Evolutionary conservation across 2,329 filamentous ascomycete species (phyloP).

Genomic region (Beauveria bassiana): DNA sequence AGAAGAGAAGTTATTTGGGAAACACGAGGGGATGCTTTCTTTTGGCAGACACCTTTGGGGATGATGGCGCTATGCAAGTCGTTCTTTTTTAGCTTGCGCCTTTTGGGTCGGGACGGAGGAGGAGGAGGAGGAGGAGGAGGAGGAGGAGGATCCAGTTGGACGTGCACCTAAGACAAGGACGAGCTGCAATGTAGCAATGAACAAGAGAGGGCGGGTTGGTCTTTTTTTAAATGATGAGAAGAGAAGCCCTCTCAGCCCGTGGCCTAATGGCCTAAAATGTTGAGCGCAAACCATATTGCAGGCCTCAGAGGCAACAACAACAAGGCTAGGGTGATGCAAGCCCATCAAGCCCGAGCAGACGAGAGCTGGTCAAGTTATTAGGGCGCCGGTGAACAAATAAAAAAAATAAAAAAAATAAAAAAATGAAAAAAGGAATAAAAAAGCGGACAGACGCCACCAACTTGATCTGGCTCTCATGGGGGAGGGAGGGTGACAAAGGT

Average conservation of each 20-base stretch:
- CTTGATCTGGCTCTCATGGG: not conserved
- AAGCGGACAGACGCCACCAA: not conserved
- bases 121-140: no score
- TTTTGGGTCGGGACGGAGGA: slow-evolving; percentile 2
- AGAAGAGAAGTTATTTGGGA: slow-evolving; percentile 1
- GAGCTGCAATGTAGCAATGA: slow-evolving; percentile 2
- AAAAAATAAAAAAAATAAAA: not conserved
- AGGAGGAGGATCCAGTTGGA: slow-evolving; percentile 1
- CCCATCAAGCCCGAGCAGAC: not conserved
- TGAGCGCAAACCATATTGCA: slow-evolving; percentile 5
- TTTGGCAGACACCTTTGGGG: not conserved
- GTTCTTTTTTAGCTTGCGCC: not conserved
- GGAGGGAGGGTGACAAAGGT: not conserved
- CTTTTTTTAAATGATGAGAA: slow-evolving; percentile 6
- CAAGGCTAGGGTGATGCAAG: not conserved
- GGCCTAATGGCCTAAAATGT: not conserved
- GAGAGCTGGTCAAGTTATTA: not conserved
- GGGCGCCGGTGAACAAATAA: not conserved
- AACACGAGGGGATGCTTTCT: slow-evolving; percentile 11
- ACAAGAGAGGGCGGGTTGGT: not conserved
- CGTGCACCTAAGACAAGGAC: slow-evolving; percentile 4
- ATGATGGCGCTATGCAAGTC: slow-evolving; percentile 12
- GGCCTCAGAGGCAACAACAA: not conserved
- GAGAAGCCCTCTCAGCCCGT: not conserved
- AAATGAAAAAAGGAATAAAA: no score